phyloP scores from a whole-genome alignment of 495 filamentous ascomycete genomes.

The Penicillium cinerascens region DNA sequence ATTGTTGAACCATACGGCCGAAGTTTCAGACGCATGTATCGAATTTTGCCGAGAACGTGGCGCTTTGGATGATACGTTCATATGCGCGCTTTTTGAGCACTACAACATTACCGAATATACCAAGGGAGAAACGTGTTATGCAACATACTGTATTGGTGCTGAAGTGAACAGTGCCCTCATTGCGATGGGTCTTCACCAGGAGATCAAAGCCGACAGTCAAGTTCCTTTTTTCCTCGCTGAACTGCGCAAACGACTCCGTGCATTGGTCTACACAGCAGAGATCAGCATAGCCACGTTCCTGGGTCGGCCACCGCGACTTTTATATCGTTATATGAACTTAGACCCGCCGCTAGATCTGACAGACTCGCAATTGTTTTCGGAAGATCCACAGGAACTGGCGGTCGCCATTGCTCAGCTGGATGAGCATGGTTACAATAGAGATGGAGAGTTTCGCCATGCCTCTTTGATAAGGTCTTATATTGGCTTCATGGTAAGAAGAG shows the following conservation, averaged over 20 bases:
- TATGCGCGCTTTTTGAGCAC: background rate
- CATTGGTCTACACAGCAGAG: background rate
- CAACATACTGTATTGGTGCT: conserved; percentile 1
- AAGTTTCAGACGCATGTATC: background rate
- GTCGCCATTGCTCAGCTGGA: background rate
- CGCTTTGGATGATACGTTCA: background rate
- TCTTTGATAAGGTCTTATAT: conserved; percentile 1
- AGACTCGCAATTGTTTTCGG: background rate
- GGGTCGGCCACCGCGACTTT: conserved; percentile 1
- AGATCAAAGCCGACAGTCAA: background rate
- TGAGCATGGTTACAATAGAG: conserved; percentile 2
- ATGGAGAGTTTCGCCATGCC: background rate
- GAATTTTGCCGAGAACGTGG: background rate
- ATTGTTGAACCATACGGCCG: background rate
- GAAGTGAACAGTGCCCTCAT: background rate
- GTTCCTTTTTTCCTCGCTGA: conserved; percentile 2
- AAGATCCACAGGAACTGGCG: background rate
- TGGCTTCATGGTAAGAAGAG: background rate
- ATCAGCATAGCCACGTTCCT: conserved; percentile 5
- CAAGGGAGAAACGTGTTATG: background rate
- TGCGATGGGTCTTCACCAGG: conserved; percentile 1
- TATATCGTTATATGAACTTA: conserved; percentile 1
- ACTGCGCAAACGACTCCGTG: conserved; percentile 5
- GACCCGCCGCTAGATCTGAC: background rate
- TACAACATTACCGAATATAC: conserved; percentile 3